These are phyloP conservation scores for Arabis hirsuta DNA, from an alignment of 345 rosid species.

Conservation along the genomic window DNA sequence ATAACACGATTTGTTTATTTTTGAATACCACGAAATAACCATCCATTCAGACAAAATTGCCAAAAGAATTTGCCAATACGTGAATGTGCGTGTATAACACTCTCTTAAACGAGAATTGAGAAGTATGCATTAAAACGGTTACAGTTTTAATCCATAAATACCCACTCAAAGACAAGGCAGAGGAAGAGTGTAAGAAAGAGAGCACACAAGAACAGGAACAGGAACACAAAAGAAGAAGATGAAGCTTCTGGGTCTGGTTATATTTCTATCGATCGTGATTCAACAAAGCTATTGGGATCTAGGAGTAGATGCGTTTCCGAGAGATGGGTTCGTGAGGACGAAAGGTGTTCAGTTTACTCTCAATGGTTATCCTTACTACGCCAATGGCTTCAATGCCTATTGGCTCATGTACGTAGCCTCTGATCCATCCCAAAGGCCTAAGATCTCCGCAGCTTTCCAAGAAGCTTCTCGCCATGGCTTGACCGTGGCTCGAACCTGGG, in stretches of 20 bases:
- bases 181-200: constrained; percentile 26
- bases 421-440: constrained; percentile 67
- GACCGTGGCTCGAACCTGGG: constrained; percentile 88
- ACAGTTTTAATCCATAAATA: constrained; percentile 35
- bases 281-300: constrained; percentile 39
- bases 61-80: neutral
- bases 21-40: neutral
- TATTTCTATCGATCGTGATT: constrained; percentile 46
- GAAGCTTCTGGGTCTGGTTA: constrained; percentile 49
- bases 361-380: constrained; percentile 75
- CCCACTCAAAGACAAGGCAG: constrained; percentile 21
- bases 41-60: neutral
- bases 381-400: constrained; percentile 92
- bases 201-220: neutral
- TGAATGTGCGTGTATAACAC: constrained; percentile 23
- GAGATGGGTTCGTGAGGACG: constrained; percentile 65
- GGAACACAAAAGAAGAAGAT: constrained; percentile 25
- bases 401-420: constrained; percentile 88
- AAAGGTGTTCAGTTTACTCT: constrained; percentile 66
- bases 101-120: constrained; percentile 24
- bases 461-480: constrained; percentile 75
- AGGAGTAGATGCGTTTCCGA: constrained; percentile 48
- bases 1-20: too few species aligned
- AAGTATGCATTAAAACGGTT: constrained; percentile 27
- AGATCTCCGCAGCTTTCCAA: constrained; percentile 63